Evolutionary conservation across 208 protist species (phyloP), one percentile per base, ranked within the genome.

Genomic region (Trypanosomatidae sp.): DNA sequence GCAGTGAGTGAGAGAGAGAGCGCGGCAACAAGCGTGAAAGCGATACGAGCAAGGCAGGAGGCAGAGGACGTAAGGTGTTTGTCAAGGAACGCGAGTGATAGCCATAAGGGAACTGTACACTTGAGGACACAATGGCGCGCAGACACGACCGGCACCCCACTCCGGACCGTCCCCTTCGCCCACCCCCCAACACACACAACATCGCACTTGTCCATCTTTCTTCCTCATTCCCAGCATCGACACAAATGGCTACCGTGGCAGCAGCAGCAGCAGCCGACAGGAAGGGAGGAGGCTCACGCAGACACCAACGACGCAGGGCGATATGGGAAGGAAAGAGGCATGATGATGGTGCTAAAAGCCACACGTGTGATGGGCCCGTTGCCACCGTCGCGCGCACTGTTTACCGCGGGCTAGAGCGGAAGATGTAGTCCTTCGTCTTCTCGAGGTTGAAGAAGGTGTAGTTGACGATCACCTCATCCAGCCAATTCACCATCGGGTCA

Each of bases 391-490:
- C 60, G n/a, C 22, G 44, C 33, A 17, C 28, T 33, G 7, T 43
- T 71, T 67, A 84, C 41, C 36, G 73, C 49, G 81, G 66, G 56
- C 81, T 92, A 8, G 87, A 82, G 25, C 88, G 88, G 73, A 93
- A 92, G 43, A 96, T 92, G 71, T 93, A 88, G 62, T 96, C 91
- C 65, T 88, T 88, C 62, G 89, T 96, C 72, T 93, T 91, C 70
- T 96, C 89, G 36, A 96, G 59, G 79, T 96, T 96, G 77, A 97
- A 97, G 78, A 97, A 95, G 65, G 92, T 97, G 79, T 97, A 97
- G 80, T 95, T 95, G 12, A 97, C 81, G 65, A 95, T 95, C 56
- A 95, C 87, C 79, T 95, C 90, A 49, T 97, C 89, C 46, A 97
- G 71, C 86, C 87, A 93, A 77, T 91, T 94, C 55, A 95, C 83